Conservation (phyloP, 2,329 filamentous ascomycete genomes). For the Atkinsonella hypoxylon region DNA sequence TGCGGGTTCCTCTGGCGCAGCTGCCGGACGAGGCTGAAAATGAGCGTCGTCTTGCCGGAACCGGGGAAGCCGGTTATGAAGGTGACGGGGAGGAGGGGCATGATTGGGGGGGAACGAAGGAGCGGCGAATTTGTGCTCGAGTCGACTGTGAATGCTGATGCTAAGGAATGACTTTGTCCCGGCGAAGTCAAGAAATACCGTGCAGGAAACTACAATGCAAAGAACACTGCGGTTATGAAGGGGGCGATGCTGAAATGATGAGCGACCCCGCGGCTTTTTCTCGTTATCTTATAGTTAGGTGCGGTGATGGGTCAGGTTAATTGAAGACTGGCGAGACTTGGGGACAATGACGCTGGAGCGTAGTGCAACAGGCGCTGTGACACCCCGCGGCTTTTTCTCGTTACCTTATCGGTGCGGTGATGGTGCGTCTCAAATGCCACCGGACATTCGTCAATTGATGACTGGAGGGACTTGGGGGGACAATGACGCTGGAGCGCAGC, state of each 20-base stretch:
- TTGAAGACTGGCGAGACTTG: neutral
- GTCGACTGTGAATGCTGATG: too few species aligned
- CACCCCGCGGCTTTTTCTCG: neutral
- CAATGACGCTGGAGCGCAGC: too few species aligned
- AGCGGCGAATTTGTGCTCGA: too few species aligned
- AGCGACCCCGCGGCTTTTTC: neutral
- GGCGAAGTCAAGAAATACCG: neutral
- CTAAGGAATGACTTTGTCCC: too few species aligned
- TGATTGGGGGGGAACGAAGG: conserved; percentile 14
- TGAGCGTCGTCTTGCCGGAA: conserved; percentile 90
- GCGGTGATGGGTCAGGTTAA: too few species aligned
- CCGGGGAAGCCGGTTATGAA: conserved; percentile 95
- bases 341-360: too few species aligned
- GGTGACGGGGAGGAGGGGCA: conserved; percentile 74
- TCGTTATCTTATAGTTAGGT: neutral
- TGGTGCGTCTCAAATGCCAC: too few species aligned
- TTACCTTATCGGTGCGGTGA: too few species aligned
- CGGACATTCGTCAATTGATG: too few species aligned
- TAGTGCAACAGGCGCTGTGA: neutral
- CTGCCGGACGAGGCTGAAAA: conserved; percentile 88
- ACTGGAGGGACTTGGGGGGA: too few species aligned
- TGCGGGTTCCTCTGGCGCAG: conserved; percentile 56
- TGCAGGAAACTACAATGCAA: neutral
- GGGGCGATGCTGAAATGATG: neutral
- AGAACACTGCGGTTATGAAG: neutral